A percentile compares a stretch with the other conserved stretches of the same genome.
phyloP scores from a whole-genome alignment of 495 filamentous ascomycete genomes.

The Hypoxylon subgilvum region DNA sequence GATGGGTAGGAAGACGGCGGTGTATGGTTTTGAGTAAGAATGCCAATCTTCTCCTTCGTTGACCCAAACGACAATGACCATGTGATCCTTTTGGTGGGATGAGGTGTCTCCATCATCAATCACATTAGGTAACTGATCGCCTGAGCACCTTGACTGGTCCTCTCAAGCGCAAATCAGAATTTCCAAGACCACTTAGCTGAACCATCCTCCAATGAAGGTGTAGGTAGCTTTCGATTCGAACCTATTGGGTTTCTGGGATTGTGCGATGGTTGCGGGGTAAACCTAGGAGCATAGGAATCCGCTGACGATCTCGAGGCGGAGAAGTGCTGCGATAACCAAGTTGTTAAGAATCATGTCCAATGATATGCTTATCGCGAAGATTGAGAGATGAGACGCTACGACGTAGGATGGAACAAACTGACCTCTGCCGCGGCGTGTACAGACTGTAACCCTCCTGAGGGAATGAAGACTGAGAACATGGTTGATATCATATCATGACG shows the following conservation, averaged over 20 bases:
- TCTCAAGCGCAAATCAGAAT: slow-evolving; percentile 1
- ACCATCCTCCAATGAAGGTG: slow-evolving; percentile 18
- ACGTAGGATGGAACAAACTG: slow-evolving; percentile 13
- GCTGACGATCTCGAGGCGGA: slow-evolving; percentile 22
- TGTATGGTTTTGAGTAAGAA: slow-evolving; percentile 16
- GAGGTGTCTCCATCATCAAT: slow-evolving; percentile 9
- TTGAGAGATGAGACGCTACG: slow-evolving; percentile 7
- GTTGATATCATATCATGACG: slow-evolving; percentile 10
- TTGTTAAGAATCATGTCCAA: slow-evolving; percentile 11
- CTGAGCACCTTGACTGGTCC: slow-evolving; percentile 5
- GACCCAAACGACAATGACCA: slow-evolving; percentile 7
- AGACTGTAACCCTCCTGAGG: slow-evolving; percentile 9
- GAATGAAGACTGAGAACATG: slow-evolving; percentile 9
- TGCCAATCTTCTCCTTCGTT: slow-evolving; percentile 19
- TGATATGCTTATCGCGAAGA: slow-evolving; percentile 3
- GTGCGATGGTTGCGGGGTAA: slow-evolving; percentile 30
- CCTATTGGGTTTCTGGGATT: slow-evolving; percentile 31
- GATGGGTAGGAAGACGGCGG: background rate
- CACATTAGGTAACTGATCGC: slow-evolving; percentile 26
- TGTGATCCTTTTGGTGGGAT: slow-evolving; percentile 28
- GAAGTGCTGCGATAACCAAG: slow-evolving; percentile 10
- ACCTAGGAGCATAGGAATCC: slow-evolving; percentile 7
- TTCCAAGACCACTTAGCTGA: slow-evolving; percentile 14
- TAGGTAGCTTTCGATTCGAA: slow-evolving; percentile 17
- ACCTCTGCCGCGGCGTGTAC: slow-evolving; percentile 3